Conservation (phyloP, 179 eudicot species). For the Spergularia azorica region DNA sequence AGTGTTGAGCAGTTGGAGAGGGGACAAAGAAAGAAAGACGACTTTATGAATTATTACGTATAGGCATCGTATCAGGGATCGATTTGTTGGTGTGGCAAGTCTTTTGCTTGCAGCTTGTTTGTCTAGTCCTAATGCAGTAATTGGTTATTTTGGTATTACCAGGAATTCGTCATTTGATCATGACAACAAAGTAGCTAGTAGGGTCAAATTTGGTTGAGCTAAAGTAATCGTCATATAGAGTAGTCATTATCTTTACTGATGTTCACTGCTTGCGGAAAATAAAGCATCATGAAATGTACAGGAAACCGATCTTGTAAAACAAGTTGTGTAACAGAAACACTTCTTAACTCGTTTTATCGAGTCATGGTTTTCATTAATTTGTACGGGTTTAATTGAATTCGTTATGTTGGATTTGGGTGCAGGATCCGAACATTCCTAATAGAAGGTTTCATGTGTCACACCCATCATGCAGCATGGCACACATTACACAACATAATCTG, state of each 20-base stretch:
- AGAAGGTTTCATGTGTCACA: conserved; percentile 84
- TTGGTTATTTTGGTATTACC: background rate
- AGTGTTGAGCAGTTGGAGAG: too few species aligned
- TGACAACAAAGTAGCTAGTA: background rate
- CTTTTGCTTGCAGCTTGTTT: background rate
- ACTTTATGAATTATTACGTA: background rate
- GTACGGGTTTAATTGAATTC: background rate
- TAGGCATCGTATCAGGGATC: background rate
- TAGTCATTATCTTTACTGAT: background rate
- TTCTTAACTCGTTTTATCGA: too few species aligned
- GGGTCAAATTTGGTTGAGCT: conserved; percentile 28
- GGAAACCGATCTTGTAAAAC: too few species aligned
- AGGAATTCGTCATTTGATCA: background rate
- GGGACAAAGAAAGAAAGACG: background rate
- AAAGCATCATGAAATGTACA: too few species aligned
- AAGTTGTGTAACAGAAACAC: too few species aligned
- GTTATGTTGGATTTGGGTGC: background rate
- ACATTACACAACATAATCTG: conserved; percentile 91
- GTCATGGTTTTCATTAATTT: background rate
- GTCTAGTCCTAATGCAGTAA: background rate
- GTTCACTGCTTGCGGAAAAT: background rate
- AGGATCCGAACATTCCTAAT: conserved; percentile 73
- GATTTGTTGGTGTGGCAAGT: background rate
- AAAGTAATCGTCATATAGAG: background rate
- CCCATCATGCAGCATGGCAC: conserved; percentile 97